Base-by-base conservation (phyloP, 805 yeast species). In the Vanderwaltozyma verrucispora region DNA sequence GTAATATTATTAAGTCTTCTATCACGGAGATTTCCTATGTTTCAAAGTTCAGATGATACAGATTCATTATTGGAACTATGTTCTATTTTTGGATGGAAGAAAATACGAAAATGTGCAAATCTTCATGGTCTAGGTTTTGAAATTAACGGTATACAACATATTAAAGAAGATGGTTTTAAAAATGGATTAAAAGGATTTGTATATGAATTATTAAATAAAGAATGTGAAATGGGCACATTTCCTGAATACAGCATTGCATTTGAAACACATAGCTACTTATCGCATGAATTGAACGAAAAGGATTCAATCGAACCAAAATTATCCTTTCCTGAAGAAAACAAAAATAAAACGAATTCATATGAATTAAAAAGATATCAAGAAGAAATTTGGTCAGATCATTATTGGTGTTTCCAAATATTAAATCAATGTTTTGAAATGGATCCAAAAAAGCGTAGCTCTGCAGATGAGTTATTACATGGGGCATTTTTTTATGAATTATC, bases 91-190 rank as follows among this genome's bases (percentile, higher is more conserved):
- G 98, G 98, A 3, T 58, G 72, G 34, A 73, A 71, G 10, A 75
- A 73, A 45, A 69, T 92, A 73, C 75, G 75, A 44, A 74, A 75
- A 44, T 77, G 87, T 50, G 94, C 96, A 5, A 72, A 74, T 40
- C 57, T 85, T 28, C 98, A 92, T 63, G 97, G 97, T 0, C 69
- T 88, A 37, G 92, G 87, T 0, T 72, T 89, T 36, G 96, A 87
- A 40, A 68, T 81, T 4, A 74, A 67, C 29, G 71, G 77, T 3
- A 52, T 80, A 18, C 67, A 64, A 21, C 67, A 52, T 10, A 58
- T 71, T 35, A 50, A 51, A 16, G 65, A 67, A 17, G 60, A 63
- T 36, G 56, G 70, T 11, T 54, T 61, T 35, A 57, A 58, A 16
- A 56, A 51, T 17, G 63, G 61, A 3, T 40, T 58, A 13, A 53